Base-by-base conservation (phyloP, 2,329 filamentous ascomycete species). In the Aspergillus uvarum region DNA sequence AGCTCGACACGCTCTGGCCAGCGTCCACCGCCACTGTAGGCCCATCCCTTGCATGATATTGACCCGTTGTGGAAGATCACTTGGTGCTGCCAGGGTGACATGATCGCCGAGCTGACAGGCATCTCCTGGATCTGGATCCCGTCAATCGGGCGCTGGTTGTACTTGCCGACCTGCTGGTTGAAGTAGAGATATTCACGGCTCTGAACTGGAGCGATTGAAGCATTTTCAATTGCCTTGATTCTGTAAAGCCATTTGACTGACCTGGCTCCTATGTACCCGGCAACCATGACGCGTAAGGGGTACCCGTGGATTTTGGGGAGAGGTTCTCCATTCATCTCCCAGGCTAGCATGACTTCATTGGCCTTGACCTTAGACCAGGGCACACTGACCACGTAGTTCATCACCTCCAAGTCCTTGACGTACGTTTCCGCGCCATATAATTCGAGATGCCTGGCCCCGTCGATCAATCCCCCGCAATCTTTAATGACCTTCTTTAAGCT, bases 401-500 rank as follows among this genome's bases (percentile, higher is more conserved):
- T 84, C 0, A 83, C 80, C 49, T 88, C 76, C 16, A 82, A 80
- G 53, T 86, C 84, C 72, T 91, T 91, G 78, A 91, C 88, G 68
- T 91, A 91, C 0, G 87, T 89, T 59, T 91, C 89, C 1, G 86
- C 87, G 0, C 89, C 89, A 59, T 85, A 86, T 52, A 91, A 82
- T 65, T 91, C 88, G 12, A 91, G 72, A 63, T 91, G 87, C 59
- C 85, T 83, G 0, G 79, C 86, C 1, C 78, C 76, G 0, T 80
- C 74, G 24, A 76, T 70, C 2, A 89, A 74, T 0, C 88, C 88
- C 2, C 88, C 89, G 60, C 88, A 91, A 60, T 85, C 76, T 64
- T 90, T 89, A 72, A 91, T 87, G 1, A 91, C 79, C 65, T 87
- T 89, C 69, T 90, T 89, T 14, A 90, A 77, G 29, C 82, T 85